These are phyloP conservation scores for Aechmea fasciata DNA, from an alignment of 176 grass and related monocot species.

Conservation along the genomic window DNA sequence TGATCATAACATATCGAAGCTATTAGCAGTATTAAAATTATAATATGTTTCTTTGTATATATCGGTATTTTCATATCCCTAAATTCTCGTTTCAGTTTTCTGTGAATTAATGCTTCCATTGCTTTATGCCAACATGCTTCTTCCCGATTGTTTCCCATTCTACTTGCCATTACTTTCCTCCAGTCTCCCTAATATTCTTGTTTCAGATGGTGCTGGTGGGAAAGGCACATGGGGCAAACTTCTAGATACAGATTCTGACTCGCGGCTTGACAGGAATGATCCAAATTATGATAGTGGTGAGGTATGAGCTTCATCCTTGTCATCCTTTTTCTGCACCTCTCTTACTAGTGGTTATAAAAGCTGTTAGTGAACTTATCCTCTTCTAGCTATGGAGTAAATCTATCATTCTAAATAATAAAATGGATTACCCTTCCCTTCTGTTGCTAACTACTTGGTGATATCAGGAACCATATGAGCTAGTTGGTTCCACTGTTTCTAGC, in stretches of 20 bases:
- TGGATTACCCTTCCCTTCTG: not conserved
- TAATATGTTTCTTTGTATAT: not conserved
- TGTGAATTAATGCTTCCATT: too few species aligned
- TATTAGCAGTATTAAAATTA: not conserved
- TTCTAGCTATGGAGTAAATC: not conserved
- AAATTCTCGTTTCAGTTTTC: too few species aligned
- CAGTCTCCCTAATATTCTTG: not conserved
- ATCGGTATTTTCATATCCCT: too few species aligned
- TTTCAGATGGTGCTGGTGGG: conserved; percentile 88
- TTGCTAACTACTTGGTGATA: conserved; percentile 9
- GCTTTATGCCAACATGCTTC: too few species aligned
- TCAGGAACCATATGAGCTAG: conserved; percentile 89
- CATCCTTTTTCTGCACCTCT: not conserved
- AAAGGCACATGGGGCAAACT: conserved; percentile 92
- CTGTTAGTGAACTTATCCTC: not conserved
- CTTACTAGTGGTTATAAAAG: not conserved
- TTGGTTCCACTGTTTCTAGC: conserved; percentile 52
- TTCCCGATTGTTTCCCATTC: too few species aligned
- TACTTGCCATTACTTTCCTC: not conserved
- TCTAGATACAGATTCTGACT: conserved; percentile 53
- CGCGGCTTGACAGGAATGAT: conserved; percentile 82
- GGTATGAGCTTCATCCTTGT: conserved; percentile 36
- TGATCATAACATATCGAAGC: not conserved
- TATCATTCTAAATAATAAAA: too few species aligned
- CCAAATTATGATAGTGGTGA: conserved; percentile 95